Evolutionary conservation across 1,284 basidiomycete species (phyloP), one percentile per base, ranked within the genome.

Genomic region (Termitomyces sp.): DNA sequence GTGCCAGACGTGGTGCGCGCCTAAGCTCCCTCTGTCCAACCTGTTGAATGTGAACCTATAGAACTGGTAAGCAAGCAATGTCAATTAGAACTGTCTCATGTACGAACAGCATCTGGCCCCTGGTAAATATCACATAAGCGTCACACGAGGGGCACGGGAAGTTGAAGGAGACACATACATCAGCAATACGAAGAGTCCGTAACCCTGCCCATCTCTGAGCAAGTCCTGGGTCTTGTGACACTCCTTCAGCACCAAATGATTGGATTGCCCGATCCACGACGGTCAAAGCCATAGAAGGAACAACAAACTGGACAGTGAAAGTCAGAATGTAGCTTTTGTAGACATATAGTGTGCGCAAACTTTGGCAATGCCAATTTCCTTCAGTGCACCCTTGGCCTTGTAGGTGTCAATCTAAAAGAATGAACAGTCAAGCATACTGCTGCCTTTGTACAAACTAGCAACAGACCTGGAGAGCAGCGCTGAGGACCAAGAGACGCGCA

Each of bases 291-390:
- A 96, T 91, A 0, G 80, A 81, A 26, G 95, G 94, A 5, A 98
- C 93, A 44, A 93, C 86, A 64, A 96, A 95, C 93, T 94, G 56
- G n/a, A 28, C 53, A 44, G 50, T 51, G 47, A 7, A 52, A 61
- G 19, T 50, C 36, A 41, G 15, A n/a, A 36, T 12, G 13, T 17
- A 44, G 17, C 13, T 10, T 6, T 33, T 26, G 6, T 28, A 45
- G 50, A 45, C 10, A 10, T n/a, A 34, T 36, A 12, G 9, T 36
- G n/a, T 6, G 21, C 21, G 65, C 73, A 52, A 56, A 91, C 94
- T 81, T 99, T 99, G 55, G 94, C 92, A 61, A 98, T 92, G 40
- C 92, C 95, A 65, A 99, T 99, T 70, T 98, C 96, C 71, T 95
- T 95, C 72, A 98, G 69, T 0, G 97, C 96, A 40, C 92, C 94